A percentile compares a stretch with the other conserved stretches of the same genome.
Evolutionary conservation across 305 asterid species (phyloP).

Genomic region (Petunia hybrid): DNA sequence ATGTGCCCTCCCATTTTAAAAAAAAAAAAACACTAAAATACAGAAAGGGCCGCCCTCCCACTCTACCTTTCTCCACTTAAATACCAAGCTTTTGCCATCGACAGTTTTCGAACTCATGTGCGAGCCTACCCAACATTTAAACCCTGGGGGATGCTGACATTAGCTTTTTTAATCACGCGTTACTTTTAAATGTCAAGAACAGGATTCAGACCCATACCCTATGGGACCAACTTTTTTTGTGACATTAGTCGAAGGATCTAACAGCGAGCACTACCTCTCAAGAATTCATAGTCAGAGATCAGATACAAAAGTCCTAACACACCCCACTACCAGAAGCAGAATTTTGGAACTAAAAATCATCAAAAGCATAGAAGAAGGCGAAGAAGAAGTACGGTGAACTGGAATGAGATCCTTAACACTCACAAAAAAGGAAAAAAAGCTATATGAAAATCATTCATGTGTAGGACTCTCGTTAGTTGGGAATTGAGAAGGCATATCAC

Average conservation of each 20-base stretch:
- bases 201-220: too few relatives aligned
- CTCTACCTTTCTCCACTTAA: too few relatives aligned
- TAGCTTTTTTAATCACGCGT: too few relatives aligned
- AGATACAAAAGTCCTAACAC: constrained; percentile 12
- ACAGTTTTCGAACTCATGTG: too few relatives aligned
- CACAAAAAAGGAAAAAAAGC: background rate
- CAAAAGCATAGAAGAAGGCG: background rate
- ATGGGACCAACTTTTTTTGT: too few relatives aligned
- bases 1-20: too few relatives aligned
- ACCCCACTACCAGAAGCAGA: background rate
- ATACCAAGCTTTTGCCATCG: too few relatives aligned
- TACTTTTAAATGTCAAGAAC: too few relatives aligned
- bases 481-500: constrained; percentile 3
- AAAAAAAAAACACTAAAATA: too few relatives aligned
- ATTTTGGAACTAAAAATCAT: background rate
- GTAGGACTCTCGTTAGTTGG: background rate
- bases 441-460: background rate
- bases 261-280: background rate
- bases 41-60: too few relatives aligned
- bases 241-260: background rate
- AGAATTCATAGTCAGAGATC: constrained; percentile 26
- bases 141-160: too few relatives aligned
- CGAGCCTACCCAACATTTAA: too few relatives aligned
- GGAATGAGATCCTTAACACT: constrained; percentile 5
- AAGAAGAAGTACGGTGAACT: constrained; percentile 15